Evolutionary conservation across 352 stramenopile genomes (phyloP).

Genomic region (Globisporangium sylvaticum): DNA sequence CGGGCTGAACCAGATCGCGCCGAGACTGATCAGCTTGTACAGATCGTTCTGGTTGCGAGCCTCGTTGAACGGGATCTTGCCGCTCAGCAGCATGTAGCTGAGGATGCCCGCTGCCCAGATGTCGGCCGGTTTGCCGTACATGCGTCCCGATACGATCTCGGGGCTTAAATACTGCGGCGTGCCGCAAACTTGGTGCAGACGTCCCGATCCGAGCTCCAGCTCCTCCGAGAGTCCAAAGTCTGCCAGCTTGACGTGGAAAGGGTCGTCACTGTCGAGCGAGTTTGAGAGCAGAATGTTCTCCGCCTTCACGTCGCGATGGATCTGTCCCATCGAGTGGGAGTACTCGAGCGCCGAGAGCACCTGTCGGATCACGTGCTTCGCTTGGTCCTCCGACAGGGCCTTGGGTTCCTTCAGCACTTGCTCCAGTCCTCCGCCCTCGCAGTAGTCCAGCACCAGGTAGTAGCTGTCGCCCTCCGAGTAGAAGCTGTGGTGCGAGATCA

Average conservation of each 20-base stretch:
- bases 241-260: conserved; percentile 78
- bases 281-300: conserved; percentile 85
- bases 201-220: conserved; percentile 83
- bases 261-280: conserved; percentile 53
- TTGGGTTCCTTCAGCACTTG: conserved; percentile 61
- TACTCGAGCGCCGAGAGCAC: conserved; percentile 76
- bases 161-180: conserved; percentile 96
- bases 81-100: conserved; percentile 88
- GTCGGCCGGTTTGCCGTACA: conserved; percentile 91
- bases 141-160: conserved; percentile 90
- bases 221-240: conserved; percentile 90
- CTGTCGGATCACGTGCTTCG: conserved; percentile 73
- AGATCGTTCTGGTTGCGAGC: conserved; percentile 46
- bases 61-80: conserved; percentile 53
- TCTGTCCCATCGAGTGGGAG: conserved; percentile 86
- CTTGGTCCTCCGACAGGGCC: conserved; percentile 58
- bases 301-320: conserved; percentile 85
- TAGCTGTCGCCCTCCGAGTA: conserved; percentile 76
- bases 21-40: conserved; percentile 85
- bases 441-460: conserved; percentile 86
- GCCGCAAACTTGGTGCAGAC: conserved; percentile 91
- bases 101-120: conserved; percentile 96
- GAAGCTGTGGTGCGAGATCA: conserved; percentile 80
- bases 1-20: conserved; percentile 89
- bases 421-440: conserved; percentile 77